Base-by-base conservation (phyloP, 2,329 filamentous ascomycete species). In the Cercospora sp. region DNA sequence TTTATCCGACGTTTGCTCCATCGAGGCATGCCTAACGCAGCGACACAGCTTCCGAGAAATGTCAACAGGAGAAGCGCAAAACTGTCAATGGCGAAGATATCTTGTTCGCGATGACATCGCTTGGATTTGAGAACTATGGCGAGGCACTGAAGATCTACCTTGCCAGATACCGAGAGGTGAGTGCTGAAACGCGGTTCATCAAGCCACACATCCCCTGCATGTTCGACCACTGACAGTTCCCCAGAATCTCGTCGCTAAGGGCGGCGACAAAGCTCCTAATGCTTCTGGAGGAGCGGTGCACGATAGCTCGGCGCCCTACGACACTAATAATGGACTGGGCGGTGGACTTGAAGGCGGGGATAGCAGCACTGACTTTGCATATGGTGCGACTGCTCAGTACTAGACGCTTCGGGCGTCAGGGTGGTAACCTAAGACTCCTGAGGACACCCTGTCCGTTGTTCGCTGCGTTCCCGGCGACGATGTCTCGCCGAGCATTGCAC, bases 71-170 rank as follows among this genome's bases (percentile, higher is more conserved):
- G 82, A 99, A 99, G 86, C 89, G 95, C 76, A 99, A 99, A 85
- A 99, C 95, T 0, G 95, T 99, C 73, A 99, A 99, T 78, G 95
- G 95, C 74, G 95, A 99, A 81, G 95, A 99, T 77, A 99, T 99
- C 68, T 84, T 99, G 57, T 99, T 98, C 79, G 95, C 95, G 69
- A 99, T 99, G 95, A 98, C 94, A 7, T 99, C 95, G 28, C 87
- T 99, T 40, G 95, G 95, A 0, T 99, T 99, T 80, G 95, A 99
- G 82, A 99, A 99, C 82, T 99, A 99, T 79, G 91, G 94, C 28
- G 95, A 99, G 80, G 95, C 95, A 1, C 85, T 99, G 67, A 99
- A 99, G 82, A 97, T 99, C 74, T 99, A 99, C 80, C 87, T 99
- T 51, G 93, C 94, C 68, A 95, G 97, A 79, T 99, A 98, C 81